These are phyloP conservation scores for Jaminaea rosea DNA, from an alignment of 1,284 basidiomycete genomes.

Conservation along the genomic window DNA sequence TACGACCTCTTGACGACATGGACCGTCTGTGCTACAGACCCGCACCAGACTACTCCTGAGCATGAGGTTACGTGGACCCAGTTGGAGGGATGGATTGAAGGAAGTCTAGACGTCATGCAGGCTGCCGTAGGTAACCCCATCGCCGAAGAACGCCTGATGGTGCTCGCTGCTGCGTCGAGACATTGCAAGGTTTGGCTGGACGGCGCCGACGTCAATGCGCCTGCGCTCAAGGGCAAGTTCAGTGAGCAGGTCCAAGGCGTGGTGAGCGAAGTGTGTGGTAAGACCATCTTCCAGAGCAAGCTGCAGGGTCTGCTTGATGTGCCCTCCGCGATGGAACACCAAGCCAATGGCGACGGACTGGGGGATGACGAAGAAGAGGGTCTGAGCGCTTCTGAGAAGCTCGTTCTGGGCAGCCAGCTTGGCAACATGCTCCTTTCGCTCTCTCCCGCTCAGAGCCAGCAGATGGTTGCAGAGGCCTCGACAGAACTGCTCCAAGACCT, in stretches of 20 bases:
- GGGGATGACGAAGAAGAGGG: neutral
- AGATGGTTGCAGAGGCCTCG: neutral
- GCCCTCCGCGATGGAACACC: too few species aligned
- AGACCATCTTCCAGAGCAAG: neutral
- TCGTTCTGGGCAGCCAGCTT: too few species aligned
- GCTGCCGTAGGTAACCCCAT: too few species aligned
- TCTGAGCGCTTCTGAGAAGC: neutral
- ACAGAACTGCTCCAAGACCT: neutral
- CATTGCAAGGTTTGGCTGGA: neutral
- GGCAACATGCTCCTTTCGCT: too few species aligned
- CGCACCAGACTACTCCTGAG: slow-evolving; percentile 59
- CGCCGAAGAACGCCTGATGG: too few species aligned
- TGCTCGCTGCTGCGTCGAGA: neutral
- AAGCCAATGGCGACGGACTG: neutral
- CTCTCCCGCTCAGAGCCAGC: too few species aligned
- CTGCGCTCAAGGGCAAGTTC: neutral
- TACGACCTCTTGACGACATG: slow-evolving; percentile 59
- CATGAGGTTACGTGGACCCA: slow-evolving; percentile 1
- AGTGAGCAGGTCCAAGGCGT: neutral
- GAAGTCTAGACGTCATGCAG: neutral
- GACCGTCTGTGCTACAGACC: slow-evolving; percentile 74
- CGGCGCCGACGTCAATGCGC: neutral
- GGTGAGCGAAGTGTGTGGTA: neutral
- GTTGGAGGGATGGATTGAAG: neutral
- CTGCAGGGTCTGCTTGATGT: neutral